Evolutionary conservation across 2,329 filamentous ascomycete species (phyloP), one percentile per base, ranked within the genome.

Genomic region (Septoria linicola): DNA sequence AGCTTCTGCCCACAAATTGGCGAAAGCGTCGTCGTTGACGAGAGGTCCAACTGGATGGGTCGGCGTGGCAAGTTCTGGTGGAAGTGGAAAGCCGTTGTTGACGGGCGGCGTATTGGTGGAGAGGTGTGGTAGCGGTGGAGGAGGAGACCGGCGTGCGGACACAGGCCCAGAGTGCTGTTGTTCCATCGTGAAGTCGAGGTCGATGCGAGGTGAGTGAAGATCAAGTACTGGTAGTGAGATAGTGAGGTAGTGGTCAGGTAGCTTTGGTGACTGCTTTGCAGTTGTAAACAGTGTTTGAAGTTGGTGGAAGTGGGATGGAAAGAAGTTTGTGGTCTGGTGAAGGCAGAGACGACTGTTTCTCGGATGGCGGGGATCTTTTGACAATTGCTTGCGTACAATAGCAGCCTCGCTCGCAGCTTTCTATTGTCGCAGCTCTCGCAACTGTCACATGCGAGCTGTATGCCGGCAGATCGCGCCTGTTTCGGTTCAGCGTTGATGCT

Each of bases 391-490:
- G 41, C 41, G 25, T 30, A 43, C 41, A 34, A 43, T 43, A 43
- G 41, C 23, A 25, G 27, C 17, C 41, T 19, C 23, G 23, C 23
- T 27, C 23, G 23, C 23, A 27, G 23, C 23, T 43, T 7, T 34
- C 41, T 43, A 43, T 43, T 43, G 41, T 43, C 25, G 41, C 27
- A n/a, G 41, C 39, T 23, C 39, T 43, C 4, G 41, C 27, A 30
- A 43, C 32, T 32, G 41, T 43, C 41, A 43, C 41, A 43, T 43
- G 41, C 41, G 27, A 43, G 41, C 41, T 43, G 41, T 21, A 10
- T 16, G 27, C 27, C 41, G 41, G 27, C 41, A 20, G 27, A n/a
- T 17, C 23, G 27, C 11, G 21, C 5, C 11, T 16, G 39, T 23
- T 30, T 10, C 23, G 23, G 23, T 10, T 5, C 23, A 10, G 23